phyloP scores from a whole-genome alignment of 2,329 filamentous ascomycete genomes.

The Colletotrichum aenigma region DNA sequence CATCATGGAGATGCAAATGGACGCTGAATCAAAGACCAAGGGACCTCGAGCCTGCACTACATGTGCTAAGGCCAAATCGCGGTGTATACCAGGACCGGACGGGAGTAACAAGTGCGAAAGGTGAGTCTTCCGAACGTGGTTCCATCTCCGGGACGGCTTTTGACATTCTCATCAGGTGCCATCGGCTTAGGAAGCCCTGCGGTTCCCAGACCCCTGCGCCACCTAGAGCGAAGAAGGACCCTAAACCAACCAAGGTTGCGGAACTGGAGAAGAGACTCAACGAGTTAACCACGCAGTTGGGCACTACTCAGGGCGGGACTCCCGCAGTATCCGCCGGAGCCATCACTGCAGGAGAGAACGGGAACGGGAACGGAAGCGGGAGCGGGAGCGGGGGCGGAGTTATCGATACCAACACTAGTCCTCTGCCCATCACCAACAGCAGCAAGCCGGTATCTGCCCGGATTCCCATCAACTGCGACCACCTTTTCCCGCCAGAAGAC shows the following conservation, averaged over 20 bases:
- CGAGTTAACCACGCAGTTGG: slow-evolving; percentile 51
- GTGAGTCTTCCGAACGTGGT: slow-evolving; percentile 31
- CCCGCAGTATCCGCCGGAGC: not conserved
- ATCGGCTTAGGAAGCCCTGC: slow-evolving; percentile 52
- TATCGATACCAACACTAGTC: slow-evolving; percentile 12
- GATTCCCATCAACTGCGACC: slow-evolving; percentile 30
- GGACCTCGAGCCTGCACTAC: slow-evolving; percentile 55
- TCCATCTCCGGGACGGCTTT: not conserved
- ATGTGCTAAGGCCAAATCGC: slow-evolving; percentile 57
- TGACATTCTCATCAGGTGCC: slow-evolving; percentile 38
- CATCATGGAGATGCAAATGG: not conserved
- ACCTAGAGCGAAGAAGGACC: slow-evolving; percentile 49
- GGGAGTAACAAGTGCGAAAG: slow-evolving; percentile 50
- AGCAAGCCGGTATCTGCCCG: not conserved
- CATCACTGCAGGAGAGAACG: not conserved
- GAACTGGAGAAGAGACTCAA: slow-evolving; percentile 56
- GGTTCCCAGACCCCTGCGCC: slow-evolving; percentile 51
- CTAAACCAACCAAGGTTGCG: slow-evolving; percentile 52
- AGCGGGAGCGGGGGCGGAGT: not conserved
- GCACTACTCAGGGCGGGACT: slow-evolving; percentile 24
- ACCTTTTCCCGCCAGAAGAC: slow-evolving; percentile 37
- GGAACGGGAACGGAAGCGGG: not conserved
- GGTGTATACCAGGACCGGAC: slow-evolving; percentile 48
- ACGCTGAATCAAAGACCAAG: slow-evolving; percentile 28
- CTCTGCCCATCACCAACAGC: not conserved